A percentile compares a stretch with the other conserved stretches of the same genome.
These are phyloP conservation scores for Setaria viridis DNA, from an alignment of 202 grass and related monocot species.

Conservation along the genomic window DNA sequence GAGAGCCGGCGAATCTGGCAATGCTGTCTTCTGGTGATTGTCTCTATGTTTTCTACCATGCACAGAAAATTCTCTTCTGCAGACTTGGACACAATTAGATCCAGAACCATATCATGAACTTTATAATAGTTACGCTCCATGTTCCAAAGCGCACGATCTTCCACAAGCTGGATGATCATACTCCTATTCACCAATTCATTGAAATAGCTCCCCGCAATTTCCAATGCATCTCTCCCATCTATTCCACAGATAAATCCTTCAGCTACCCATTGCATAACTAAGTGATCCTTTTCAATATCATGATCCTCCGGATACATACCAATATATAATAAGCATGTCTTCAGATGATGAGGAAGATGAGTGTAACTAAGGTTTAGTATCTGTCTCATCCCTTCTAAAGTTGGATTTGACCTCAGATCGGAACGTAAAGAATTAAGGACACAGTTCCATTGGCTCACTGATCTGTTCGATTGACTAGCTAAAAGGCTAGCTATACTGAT, in stretches of 20 bases:
- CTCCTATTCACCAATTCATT: slow-evolving; percentile 46
- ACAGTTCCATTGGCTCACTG: background rate
- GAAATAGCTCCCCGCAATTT: slow-evolving; percentile 41
- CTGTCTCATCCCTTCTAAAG: slow-evolving; percentile 21
- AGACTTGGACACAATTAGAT: slow-evolving; percentile 40
- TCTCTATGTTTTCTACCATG: background rate
- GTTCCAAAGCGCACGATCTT: background rate
- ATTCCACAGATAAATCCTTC: slow-evolving; percentile 31
- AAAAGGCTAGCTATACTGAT: slow-evolving; percentile 45
- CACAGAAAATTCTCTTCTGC: slow-evolving; percentile 23
- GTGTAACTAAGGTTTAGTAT: slow-evolving; percentile 39
- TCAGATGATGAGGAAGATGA: slow-evolving; percentile 39
- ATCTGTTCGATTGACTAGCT: slow-evolving; percentile 15
- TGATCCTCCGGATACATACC: slow-evolving; percentile 40
- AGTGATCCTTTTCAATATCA: slow-evolving; percentile 13
- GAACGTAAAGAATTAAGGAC: slow-evolving; percentile 35
- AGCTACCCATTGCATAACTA: slow-evolving; percentile 47
- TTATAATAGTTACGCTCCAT: background rate
- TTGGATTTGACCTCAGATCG: background rate
- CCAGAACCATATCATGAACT: slow-evolving; percentile 50
- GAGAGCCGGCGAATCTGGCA: background rate
- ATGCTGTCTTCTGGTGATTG: background rate
- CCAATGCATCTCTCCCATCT: background rate
- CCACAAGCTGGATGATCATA: slow-evolving; percentile 35
- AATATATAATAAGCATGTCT: slow-evolving; percentile 41